phyloP scores from a whole-genome alignment of 2,329 filamentous ascomycete species.

The Fusarium hostae region DNA sequence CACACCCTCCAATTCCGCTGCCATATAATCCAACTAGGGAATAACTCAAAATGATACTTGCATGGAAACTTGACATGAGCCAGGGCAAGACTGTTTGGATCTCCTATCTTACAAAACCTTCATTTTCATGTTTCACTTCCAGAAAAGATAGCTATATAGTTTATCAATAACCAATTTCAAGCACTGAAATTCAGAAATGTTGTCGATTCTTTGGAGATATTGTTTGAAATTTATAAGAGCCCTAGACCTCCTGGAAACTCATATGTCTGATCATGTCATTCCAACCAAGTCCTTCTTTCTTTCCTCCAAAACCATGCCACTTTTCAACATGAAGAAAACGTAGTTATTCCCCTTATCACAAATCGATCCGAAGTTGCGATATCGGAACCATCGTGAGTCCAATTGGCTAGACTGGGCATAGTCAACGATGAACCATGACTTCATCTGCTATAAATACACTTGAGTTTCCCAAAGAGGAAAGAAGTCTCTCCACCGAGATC shows the following conservation, averaged over 20 bases:
- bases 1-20: not conserved
- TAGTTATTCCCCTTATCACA: not conserved
- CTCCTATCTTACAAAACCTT: not conserved
- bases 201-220: not conserved
- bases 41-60: not conserved
- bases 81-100: not conserved
- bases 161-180: not conserved
- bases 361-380: constrained; percentile 23
- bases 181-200: not conserved
- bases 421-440: constrained; percentile 17
- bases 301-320: too few species aligned
- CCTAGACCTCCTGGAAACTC: not conserved
- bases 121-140: not conserved
- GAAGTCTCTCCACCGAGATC: constrained; percentile 22
- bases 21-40: not conserved
- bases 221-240: not conserved
- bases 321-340: not conserved
- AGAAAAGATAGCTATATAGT: not conserved
- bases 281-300: not conserved
- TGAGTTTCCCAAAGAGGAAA: constrained; percentile 20
- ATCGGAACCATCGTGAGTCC: constrained; percentile 26
- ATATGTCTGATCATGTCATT: not conserved
- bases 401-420: constrained; percentile 29
- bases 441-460: constrained; percentile 17
- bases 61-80: not conserved